Base-by-base conservation (phyloP, 2,329 filamentous ascomycete species). In the Colletotrichum australisinense region DNA sequence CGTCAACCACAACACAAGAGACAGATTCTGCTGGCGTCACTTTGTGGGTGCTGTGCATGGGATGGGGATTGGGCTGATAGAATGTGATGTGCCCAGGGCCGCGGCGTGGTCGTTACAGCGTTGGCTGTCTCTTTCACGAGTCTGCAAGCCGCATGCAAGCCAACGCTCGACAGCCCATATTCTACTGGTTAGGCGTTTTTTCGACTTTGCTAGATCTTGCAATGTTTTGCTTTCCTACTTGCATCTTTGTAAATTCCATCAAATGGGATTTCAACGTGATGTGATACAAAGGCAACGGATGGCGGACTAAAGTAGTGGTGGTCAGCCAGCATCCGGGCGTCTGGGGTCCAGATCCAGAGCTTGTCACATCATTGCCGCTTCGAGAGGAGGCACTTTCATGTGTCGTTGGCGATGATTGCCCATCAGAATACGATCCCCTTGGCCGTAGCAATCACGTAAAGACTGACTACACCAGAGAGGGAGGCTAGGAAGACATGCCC, bases 101-200 rank as follows among this genome's bases (percentile, higher is more conserved):
- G 9, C 28, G 59, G 59, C 22, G 35, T 26, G 35, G 19, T 24
- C 35, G 32, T 42, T 19, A 16, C 38, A 42, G 14, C 16, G 16
- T 42, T 16, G 19, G 19, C 58, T 16, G n/a, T 57, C 28, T 49
- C 16, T 19, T 19, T 8, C 42, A 49, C 42, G n/a, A 35, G 28
- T 55, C 52, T n/a, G 56, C 56, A 32, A 30, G 30, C 8, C 56
- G 19, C 56, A 35, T 58, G 56, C 56, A 58, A 58, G 56, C 19
- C 42, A 49, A 19, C 42, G 42, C 42, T 38, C 56, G n/a, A 32
- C 56, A 58, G 30, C n/a, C 19, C 5, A 38, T 16, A 16, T 22
- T 22, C 22, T 32, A 49, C 57, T 38, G 28, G 35, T 64, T 28
- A 28, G 66, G 69, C 69, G 53, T 56, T 69, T 57, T 67, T 67